A percentile compares a stretch with the other conserved stretches of the same genome.
Conservation (phyloP, 495 filamentous ascomycete species). For the Hyaloscypha hepaticicola region DNA sequence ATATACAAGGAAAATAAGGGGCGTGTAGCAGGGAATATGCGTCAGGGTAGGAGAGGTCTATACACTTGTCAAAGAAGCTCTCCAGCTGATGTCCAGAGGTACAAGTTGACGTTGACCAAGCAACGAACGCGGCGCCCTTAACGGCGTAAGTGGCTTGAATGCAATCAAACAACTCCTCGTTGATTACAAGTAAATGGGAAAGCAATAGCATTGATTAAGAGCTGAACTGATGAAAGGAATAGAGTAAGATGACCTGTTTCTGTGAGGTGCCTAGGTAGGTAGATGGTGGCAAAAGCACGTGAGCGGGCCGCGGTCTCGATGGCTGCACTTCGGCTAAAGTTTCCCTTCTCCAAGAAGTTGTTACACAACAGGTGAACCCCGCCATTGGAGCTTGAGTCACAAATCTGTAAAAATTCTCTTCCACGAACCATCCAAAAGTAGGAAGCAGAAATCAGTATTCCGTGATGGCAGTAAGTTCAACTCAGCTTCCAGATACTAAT, state of each 20-base stretch:
- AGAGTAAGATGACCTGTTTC: background rate
- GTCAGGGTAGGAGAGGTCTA: too few species aligned
- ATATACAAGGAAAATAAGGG: too few species aligned
- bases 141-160: too few species aligned
- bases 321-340: background rate
- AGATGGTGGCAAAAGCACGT: too few species aligned
- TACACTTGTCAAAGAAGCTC: too few species aligned
- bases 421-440: background rate
- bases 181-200: background rate
- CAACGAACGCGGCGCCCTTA: too few species aligned
- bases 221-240: background rate
- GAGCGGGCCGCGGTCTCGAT: background rate
- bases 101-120: too few species aligned
- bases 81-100: too few species aligned
- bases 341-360: background rate
- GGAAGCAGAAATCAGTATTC: background rate
- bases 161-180: too few species aligned
- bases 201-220: background rate
- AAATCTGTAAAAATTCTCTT: background rate
- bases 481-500: background rate
- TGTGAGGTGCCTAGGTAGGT: too few species aligned
- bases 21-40: too few species aligned
- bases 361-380: background rate
- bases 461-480: slow-evolving; percentile 36
- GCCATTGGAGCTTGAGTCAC: background rate